Conservation (phyloP, 345 rosid species). For the Anastatica hierochuntica region DNA sequence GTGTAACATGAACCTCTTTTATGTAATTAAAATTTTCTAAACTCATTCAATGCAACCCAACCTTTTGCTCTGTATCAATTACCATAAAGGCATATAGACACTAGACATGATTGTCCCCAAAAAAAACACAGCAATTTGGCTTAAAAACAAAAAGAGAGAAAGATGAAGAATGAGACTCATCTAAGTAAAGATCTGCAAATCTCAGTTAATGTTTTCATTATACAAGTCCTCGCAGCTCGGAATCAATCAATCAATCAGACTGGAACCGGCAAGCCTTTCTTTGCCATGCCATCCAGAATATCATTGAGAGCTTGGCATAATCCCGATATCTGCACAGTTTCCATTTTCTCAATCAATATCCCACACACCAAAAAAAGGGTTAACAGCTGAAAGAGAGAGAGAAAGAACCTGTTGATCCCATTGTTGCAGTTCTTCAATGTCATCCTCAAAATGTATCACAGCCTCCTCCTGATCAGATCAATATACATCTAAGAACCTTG, state of each 20-base stretch:
- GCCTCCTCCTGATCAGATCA: conserved; percentile 65
- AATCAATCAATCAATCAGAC: conserved; percentile 47
- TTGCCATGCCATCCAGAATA: conserved; percentile 81
- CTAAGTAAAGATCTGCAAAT: too few relatives aligned
- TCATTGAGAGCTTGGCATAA: conserved; percentile 91
- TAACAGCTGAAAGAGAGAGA: background rate
- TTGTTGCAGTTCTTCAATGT: conserved; percentile 82
- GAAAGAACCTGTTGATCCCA: conserved; percentile 91
- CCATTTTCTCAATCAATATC: background rate
- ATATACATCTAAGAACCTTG: background rate
- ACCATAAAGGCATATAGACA: too few relatives aligned
- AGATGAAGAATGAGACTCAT: too few relatives aligned
- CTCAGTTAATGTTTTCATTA: too few relatives aligned
- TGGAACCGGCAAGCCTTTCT: conserved; percentile 81
- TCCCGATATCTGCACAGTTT: conserved; percentile 60
- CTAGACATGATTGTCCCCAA: too few relatives aligned
- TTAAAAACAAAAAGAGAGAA: conserved; percentile 14
- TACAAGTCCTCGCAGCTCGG: conserved; percentile 1
- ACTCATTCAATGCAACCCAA: too few relatives aligned
- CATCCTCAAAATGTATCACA: conserved; percentile 94
- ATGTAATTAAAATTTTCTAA: too few relatives aligned
- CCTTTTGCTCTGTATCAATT: too few relatives aligned
- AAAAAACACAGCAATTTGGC: conserved; percentile 11
- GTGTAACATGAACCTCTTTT: too few relatives aligned
- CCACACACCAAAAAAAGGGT: background rate